Evolutionary conservation across 1,139 yeast species (phyloP).

Genomic region (Debaryomycetaceae sp.): DNA sequence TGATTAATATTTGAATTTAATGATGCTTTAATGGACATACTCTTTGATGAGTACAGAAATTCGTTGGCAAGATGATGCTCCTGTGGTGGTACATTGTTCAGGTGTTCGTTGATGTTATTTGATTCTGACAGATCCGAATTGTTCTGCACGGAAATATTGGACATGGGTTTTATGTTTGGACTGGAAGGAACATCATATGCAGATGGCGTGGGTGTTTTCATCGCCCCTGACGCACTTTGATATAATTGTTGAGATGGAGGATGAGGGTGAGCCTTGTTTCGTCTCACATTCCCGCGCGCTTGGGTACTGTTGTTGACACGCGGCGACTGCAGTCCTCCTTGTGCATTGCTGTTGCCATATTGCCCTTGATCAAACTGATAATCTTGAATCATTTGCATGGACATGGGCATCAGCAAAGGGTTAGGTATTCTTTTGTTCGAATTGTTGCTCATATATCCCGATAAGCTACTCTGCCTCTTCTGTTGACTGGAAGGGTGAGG

Average conservation of each 20-base stretch:
- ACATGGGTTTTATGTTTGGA: conserved; percentile 32
- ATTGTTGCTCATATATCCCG: conserved; percentile 30
- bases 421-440: conserved; percentile 34
- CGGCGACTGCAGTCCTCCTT: conserved; percentile 8
- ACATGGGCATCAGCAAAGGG: conserved; percentile 18
- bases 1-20: background rate
- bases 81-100: background rate
- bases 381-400: conserved; percentile 13
- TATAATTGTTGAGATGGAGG: background rate
- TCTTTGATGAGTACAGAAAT: background rate
- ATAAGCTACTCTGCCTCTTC: conserved; percentile 41
- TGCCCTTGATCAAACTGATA: conserved; percentile 2
- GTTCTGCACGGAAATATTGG: conserved; percentile 26
- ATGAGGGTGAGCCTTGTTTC: conserved; percentile 10
- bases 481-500: conserved; percentile 21
- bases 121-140: conserved; percentile 44
- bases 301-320: conserved; percentile 6
- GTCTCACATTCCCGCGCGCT: conserved; percentile 7
- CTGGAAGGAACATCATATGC: conserved; percentile 43
- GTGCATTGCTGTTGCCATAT: background rate
- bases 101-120: conserved; percentile 13
- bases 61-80: conserved; percentile 1
- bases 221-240: conserved; percentile 1
- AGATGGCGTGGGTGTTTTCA: conserved; percentile 43
- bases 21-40: conserved; percentile 1